phyloP scores from a whole-genome alignment of 2,329 filamentous ascomycete genomes.

The Fusarium dimerum region DNA sequence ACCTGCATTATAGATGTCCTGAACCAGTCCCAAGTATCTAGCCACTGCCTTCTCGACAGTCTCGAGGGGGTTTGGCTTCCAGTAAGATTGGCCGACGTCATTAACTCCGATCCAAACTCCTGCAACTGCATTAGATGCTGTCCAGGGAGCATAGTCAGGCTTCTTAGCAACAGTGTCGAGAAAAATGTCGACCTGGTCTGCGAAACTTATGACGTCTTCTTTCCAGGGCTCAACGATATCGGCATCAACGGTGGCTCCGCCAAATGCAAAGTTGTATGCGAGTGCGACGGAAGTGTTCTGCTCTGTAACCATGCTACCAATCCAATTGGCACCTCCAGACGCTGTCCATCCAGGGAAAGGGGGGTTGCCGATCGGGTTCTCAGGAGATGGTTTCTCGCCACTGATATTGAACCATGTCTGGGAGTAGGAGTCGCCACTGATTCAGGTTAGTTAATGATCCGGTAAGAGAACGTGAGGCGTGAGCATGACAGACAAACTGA shows the following conservation, averaged over 20 bases:
- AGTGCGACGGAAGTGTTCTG: conserved; percentile 47
- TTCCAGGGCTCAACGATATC: conserved; percentile 52
- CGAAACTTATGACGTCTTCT: conserved; percentile 42
- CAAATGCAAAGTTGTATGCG: conserved; percentile 56
- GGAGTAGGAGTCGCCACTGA: conserved; percentile 35
- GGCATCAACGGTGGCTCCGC: conserved; percentile 55
- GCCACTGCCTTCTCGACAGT: conserved; percentile 44
- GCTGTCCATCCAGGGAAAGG: conserved; percentile 52
- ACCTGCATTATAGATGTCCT: conserved; percentile 52
- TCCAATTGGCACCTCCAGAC: conserved; percentile 53
- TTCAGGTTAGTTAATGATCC: not conserved
- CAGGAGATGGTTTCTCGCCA: conserved; percentile 49
- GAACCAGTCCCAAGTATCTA: conserved; percentile 43
- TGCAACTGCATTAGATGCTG: conserved; percentile 42
- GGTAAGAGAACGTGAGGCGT: accelerated
- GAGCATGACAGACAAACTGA: conserved; percentile 19
- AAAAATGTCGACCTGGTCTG: conserved; percentile 32
- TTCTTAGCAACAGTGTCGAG: conserved; percentile 30
- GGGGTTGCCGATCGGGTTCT: conserved; percentile 65
- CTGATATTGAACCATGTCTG: conserved; percentile 54
- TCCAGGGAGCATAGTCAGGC: conserved; percentile 43
- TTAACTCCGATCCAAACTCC: conserved; percentile 58
- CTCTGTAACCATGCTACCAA: conserved; percentile 48
- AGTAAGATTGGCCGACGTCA: conserved; percentile 53
- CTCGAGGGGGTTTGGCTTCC: conserved; percentile 25